Evolutionary conservation across 192 early-diverging fungal species (phyloP), one percentile per base, ranked within the genome.

Genomic region (Irineochytrium annulatum): DNA sequence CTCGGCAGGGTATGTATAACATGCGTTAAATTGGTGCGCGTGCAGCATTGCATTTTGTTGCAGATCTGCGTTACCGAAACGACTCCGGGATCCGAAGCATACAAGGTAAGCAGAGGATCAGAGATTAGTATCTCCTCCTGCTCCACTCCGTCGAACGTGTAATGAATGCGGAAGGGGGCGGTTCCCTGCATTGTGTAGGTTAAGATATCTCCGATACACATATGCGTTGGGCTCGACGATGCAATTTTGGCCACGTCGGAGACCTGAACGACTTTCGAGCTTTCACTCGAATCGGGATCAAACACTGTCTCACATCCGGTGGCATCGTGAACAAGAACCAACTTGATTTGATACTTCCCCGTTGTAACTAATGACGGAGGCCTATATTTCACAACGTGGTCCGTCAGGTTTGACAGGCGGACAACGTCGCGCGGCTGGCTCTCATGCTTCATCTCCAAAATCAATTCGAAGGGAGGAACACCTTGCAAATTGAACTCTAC

Each of bases 191-290:
- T 57, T 20, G 82, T 76, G 51, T 85, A 88, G 13, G 80, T 62
- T 24, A 89, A 59, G 26, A 88, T 71, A 48, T 87, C 86, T 41
- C 87, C 87, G 3, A 82, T 73, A 32, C 87, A 87, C n/a, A 86
- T 76, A 28, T 33, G 19, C 26, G 34, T 33, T 0, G 60, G 48
- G 33, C 59, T 67, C 3, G 71, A 32, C 5, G 60, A 43, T 3
- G 72, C 55, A 32, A 83, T 79, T 14, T 63, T 58, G 0, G 79
- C 72, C 27, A 74, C 65, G 54, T 83, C 79, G 37, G 74, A 59
- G n/a, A 79, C 77, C 24, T 62, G 59, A 19, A 81, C 52, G 37
- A 57, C 51, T 14, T 46, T 56, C 17, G 24, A 55, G 20, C 34
- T 39, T 14, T 64, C 30, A 13, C 16, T 31, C 17, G 29, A 55